Percentiles rank a stretch among this genome's conserved stretches.
Evolutionary conservation across 2,329 filamentous ascomycete species (phyloP).

Genomic region (Trichoderma koningiopsis): DNA sequence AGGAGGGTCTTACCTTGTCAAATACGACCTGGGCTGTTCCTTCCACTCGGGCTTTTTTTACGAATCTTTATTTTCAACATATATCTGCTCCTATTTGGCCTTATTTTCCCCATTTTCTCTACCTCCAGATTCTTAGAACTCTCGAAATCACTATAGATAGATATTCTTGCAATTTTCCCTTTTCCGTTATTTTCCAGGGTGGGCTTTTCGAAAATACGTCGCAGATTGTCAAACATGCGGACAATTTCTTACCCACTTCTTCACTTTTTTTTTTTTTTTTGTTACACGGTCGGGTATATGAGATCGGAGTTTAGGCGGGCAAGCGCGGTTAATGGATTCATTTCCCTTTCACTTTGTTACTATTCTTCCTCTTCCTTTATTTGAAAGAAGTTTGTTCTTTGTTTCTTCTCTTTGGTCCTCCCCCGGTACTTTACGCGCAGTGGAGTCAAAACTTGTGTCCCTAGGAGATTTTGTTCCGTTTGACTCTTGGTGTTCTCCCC

Average conservation of each 20-base stretch:
- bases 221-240: not conserved
- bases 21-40: not conserved
- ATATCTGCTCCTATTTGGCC: too few species aligned
- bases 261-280: not conserved
- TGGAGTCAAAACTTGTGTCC: not conserved
- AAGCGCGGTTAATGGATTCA: slow-evolving; percentile 9
- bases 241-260: not conserved
- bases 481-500: too few species aligned
- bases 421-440: not conserved
- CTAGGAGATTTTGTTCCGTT: not conserved
- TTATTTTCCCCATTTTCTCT: not conserved
- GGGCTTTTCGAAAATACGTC: not conserved
- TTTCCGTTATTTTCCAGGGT: not conserved
- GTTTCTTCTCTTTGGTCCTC: not conserved
- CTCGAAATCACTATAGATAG: not conserved
- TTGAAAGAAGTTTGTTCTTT: not conserved
- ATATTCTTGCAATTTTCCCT: not conserved
- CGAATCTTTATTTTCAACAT: not conserved
- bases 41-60: not conserved
- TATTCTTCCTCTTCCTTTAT: not conserved
- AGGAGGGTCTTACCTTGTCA: not conserved
- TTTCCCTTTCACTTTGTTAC: not conserved
- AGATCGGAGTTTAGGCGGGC: slow-evolving; percentile 6
- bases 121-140: not conserved
- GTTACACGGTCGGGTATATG: not conserved